Base-by-base conservation (phyloP, 306 rosid species). In the Nissolia schottii region DNA sequence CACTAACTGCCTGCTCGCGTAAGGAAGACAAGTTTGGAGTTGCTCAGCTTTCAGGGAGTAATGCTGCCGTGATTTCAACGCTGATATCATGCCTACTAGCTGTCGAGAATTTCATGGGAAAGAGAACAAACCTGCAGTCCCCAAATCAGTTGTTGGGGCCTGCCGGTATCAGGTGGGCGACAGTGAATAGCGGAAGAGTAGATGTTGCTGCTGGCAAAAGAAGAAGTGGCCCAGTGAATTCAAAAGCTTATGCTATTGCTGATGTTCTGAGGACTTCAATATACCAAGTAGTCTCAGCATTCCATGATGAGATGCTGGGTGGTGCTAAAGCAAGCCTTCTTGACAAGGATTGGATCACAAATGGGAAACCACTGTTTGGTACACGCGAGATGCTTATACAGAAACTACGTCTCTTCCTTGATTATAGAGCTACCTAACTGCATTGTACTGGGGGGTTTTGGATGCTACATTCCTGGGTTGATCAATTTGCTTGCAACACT, bases 11-110 rank as follows among this genome's bases (percentile, higher is more conserved):
- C 69, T 65, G 76, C 67, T 94, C 98, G 2, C 93, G 79, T 9
- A 69, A 56, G 48, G 97, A 91, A 64, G 97, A 91, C 58, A 83
- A 88, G 69, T 94, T 59, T 5, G 98, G 98, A 31, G 92, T 84
- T 60, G 97, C 97, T 63, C 96, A 94, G 83, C 93, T 91, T 64
- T 87, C 95, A 0, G 96, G 98, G 46, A 89, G 96, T 63, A 94
- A 94, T 37, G 95, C 96, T 11, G 78, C 88, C 1, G 98, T 85
- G 35, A 71, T 86, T 57, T 87, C 96, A 5, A 86, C 95, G 0
- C 83, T 94, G 75, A 51, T 89, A 70, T 91, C 99, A 56, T 89
- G 97, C 68, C 95, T 94, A 69, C 96, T 89, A 74, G 96, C 97
- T 43, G 85, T 91, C 65, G 99, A 94, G 78, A 75, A 84, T 31